Conservation (phyloP, 805 yeast genomes). For the Ogataea dorogensis region DNA sequence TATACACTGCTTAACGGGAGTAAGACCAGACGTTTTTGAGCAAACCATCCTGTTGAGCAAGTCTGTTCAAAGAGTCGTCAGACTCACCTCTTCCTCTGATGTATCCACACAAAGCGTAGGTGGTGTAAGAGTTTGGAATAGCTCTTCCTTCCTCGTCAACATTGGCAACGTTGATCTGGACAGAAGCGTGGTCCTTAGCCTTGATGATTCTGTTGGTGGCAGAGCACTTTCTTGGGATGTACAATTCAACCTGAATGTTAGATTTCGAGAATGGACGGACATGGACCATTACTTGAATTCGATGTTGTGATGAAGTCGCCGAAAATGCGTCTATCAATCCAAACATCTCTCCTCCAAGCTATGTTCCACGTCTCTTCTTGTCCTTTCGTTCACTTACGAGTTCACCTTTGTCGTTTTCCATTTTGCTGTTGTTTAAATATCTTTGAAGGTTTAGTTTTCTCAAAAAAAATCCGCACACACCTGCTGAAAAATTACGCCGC, state of each 20-base stretch:
- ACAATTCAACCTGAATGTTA: constrained; percentile 84
- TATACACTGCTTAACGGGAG: constrained; percentile 67
- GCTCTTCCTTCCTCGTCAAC: constrained; percentile 97
- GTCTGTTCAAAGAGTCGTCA: constrained; percentile 98
- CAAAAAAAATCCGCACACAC: constrained; percentile 12
- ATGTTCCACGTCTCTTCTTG: too few relatives aligned
- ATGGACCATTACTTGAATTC: neutral
- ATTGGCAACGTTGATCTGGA: constrained; percentile 97
- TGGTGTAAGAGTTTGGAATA: constrained; percentile 83
- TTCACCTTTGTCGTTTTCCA: constrained; percentile 99
- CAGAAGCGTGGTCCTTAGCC: constrained; percentile 99
- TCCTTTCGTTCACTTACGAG: constrained; percentile 73
- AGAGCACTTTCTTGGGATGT: constrained; percentile 99
- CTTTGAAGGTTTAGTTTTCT: constrained; percentile 13
- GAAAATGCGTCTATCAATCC: too few relatives aligned
- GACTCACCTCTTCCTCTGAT: constrained; percentile 99
- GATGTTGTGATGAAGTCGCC: too few relatives aligned
- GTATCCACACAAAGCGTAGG: constrained; percentile 97
- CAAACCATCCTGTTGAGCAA: constrained; percentile 98
- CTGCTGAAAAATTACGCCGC: constrained; percentile 11
- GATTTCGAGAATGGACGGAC: constrained; percentile 2
- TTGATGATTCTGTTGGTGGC: constrained; percentile 99
- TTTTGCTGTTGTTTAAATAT: constrained; percentile 45
- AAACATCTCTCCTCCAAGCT: too few relatives aligned
- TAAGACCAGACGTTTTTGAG: constrained; percentile 93